Evolutionary conservation across 768 basidiomycete genomes (phyloP).

Genomic region (Pisolithus tinctorius): DNA sequence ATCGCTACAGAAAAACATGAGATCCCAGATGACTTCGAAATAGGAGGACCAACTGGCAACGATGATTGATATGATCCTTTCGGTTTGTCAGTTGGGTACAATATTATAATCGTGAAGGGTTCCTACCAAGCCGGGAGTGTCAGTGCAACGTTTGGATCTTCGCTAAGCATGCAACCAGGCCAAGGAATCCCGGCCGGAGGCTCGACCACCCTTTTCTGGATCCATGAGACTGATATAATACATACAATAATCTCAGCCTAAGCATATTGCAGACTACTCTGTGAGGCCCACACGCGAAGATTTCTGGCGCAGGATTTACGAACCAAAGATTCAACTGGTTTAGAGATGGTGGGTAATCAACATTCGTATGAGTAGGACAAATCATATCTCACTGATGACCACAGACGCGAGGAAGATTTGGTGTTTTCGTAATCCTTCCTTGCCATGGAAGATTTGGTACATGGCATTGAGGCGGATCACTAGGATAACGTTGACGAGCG

Average conservation of each 20-base stretch:
- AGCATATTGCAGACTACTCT: not conserved
- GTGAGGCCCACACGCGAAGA: no score
- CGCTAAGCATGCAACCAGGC: conserved; percentile 11
- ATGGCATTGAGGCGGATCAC: conserved; percentile 14
- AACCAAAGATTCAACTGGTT: conserved; percentile 7
- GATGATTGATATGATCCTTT: conserved; percentile 13
- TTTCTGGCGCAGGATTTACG: not conserved
- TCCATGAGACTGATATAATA: conserved; percentile 9
- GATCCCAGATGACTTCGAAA: not conserved
- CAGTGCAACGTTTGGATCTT: conserved; percentile 7
- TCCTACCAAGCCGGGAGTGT: conserved; percentile 18
- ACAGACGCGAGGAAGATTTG: conserved; percentile 6
- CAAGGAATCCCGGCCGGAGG: conserved; percentile 11
- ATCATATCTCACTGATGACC: conserved; percentile 9
- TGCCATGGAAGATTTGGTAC: not conserved
- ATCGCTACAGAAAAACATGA: not conserved
- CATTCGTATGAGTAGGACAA: not conserved
- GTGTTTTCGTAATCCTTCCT: not conserved
- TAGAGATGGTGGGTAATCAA: not conserved
- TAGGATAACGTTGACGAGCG: conserved; percentile 15
- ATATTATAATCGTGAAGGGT: not conserved
- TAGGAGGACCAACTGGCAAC: conserved; percentile 11
- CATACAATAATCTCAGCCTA: conserved; percentile 11
- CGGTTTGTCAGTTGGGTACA: not conserved
- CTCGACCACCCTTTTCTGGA: conserved; percentile 5